Percentiles rank a stretch among this genome's conserved stretches.
Evolutionary conservation across 2,329 filamentous ascomycete genomes (phyloP).

Genomic region (Colletotrichum musae): DNA sequence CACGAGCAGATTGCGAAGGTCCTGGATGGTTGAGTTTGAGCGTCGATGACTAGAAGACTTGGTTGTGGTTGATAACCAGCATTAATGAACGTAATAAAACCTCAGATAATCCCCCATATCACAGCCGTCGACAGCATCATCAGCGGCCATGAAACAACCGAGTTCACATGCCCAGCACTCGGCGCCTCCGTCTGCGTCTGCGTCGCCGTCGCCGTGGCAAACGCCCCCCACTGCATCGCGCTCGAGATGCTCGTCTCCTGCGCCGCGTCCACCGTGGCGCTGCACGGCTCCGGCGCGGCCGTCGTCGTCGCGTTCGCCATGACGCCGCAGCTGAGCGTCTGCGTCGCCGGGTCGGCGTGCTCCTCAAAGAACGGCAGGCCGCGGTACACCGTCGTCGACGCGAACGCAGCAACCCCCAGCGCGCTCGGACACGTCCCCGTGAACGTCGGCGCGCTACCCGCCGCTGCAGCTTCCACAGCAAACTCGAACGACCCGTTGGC

Average conservation of each 20-base stretch:
- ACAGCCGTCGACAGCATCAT: neutral
- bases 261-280: slow-evolving; percentile 15
- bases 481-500: slow-evolving; percentile 24
- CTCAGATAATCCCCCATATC: neutral
- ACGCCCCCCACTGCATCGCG: slow-evolving; percentile 13
- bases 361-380: neutral
- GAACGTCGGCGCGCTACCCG: slow-evolving; percentile 20
- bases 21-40: neutral
- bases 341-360: neutral
- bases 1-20: slow-evolving; percentile 32
- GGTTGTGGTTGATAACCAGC: neutral
- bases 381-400: slow-evolving; percentile 20
- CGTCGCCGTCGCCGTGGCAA: slow-evolving; percentile 46
- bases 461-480: neutral
- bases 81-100: neutral
- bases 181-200: slow-evolving; percentile 44
- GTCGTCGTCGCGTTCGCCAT: slow-evolving; percentile 20
- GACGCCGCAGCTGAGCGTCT: slow-evolving; percentile 8
- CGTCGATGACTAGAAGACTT: no score
- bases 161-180: neutral
- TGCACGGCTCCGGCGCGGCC: slow-evolving; percentile 9
- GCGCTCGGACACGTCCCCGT: slow-evolving; percentile 16
- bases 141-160: neutral
- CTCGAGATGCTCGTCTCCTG: slow-evolving; percentile 31
- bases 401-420: slow-evolving; percentile 13